Evolutionary conservation across 169 alveolate species (phyloP), one percentile per base, ranked within the genome.

Genomic region (Babesia caballi): DNA sequence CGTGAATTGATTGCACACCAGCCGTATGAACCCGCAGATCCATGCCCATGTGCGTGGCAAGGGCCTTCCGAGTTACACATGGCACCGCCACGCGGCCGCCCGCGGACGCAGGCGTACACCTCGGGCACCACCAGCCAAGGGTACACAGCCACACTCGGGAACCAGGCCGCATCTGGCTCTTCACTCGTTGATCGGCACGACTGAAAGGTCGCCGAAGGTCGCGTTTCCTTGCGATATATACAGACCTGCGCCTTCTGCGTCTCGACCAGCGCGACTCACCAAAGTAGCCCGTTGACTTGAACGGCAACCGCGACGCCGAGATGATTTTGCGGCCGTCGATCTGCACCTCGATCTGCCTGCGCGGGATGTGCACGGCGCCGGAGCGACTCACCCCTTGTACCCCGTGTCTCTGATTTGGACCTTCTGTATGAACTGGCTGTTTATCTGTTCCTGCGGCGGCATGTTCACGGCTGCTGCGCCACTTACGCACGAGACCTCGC

Each of bases 151-250:
- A n/a, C n/a, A n/a, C n/a, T n/a, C n/a, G n/a, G n/a, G n/a, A n/a
- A n/a, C n/a, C n/a, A n/a, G n/a, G n/a, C n/a, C n/a, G 30, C 27
- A 4, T 19, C 1, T 46, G 8, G 9, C 23, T 2, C 3, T 35
- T 60, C 36, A 60, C 4, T 38, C 41, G 61, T 42, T 67, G 2
- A 67, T 38, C n/a, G 86, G 86, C 7, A 46, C 50, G 21, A 78
- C 75, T 7, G 82, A 67, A 14, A 78, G 49, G 65, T 78, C 71
- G 8, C 86, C 86, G 42, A 78, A 78, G 23, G 86, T 78, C 7
- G 82, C 82, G 32, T 78, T 78, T 12, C 86, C 86, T 17, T 73
- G 65, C 0, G 78, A 30, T n/a, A 78, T 69, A 38, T 51, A 75
- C 17, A 75, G 23, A 5, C 85, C 85, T 75, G 71, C 32, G 40